Evolutionary conservation across 495 filamentous ascomycete species (phyloP).

Genomic region (Aspergillus mulundensis): DNA sequence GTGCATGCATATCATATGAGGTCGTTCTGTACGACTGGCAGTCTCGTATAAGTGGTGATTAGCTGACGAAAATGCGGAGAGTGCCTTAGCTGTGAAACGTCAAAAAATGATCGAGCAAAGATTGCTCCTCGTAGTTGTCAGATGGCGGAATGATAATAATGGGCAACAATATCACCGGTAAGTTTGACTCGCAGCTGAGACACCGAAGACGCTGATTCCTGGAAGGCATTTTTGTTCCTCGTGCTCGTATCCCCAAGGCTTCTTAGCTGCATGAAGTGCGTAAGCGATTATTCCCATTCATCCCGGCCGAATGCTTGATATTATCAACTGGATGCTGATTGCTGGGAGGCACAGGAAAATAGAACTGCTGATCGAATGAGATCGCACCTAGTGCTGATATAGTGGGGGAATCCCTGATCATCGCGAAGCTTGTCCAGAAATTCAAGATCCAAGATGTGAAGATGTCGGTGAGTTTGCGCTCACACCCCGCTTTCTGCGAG

Average conservation of each 20-base stretch:
- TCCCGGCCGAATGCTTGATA: slow-evolving; percentile 3
- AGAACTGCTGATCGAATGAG: slow-evolving; percentile 8
- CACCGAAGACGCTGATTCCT: not conserved
- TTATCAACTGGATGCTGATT: slow-evolving; percentile 13
- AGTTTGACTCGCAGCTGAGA: not conserved
- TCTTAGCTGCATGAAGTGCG: not conserved
- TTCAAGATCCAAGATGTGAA: slow-evolving; percentile 4
- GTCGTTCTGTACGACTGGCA: not conserved
- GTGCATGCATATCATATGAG: not conserved
- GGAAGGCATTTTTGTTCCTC: not conserved
- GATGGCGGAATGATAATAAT: not conserved
- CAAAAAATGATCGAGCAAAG: not conserved
- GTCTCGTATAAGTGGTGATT: not conserved
- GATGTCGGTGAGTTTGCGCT: slow-evolving; percentile 7
- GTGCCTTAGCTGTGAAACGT: slow-evolving; percentile 1
- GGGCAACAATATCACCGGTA: not conserved
- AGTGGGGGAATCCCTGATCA: slow-evolving; percentile 24
- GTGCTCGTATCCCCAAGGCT: not conserved
- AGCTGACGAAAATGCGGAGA: not conserved
- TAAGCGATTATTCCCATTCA: not conserved
- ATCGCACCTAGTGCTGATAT: not conserved
- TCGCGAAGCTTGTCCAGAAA: slow-evolving; percentile 24
- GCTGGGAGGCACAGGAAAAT: slow-evolving; percentile 14
- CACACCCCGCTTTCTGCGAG: not conserved
- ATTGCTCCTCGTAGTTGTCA: not conserved